Evolutionary conservation across 441 rosid genomes (phyloP).

Genomic region (Sinapis alba): DNA sequence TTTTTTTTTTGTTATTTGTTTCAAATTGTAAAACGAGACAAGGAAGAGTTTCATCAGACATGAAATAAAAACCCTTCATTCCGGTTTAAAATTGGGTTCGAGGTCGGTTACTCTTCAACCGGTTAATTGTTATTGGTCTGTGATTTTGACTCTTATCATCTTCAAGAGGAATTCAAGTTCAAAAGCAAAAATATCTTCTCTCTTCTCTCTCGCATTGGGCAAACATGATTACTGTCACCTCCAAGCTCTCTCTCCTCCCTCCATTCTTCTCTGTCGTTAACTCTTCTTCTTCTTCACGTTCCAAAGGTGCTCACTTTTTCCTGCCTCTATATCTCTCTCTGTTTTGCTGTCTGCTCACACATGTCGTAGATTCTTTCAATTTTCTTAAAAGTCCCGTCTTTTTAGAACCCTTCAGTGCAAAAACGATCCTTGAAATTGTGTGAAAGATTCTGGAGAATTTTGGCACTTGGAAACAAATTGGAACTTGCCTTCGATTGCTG

Average conservation of each 20-base stretch:
- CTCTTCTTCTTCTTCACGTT: slow-evolving; percentile 48
- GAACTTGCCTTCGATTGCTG: slow-evolving; percentile 10
- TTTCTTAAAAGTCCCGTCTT: neutral
- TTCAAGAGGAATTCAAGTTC: slow-evolving; percentile 4
- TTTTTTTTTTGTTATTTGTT: neutral
- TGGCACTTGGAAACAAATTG: neutral
- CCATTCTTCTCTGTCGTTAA: slow-evolving; percentile 46
- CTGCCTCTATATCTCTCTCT: slow-evolving; percentile 7
- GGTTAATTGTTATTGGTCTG: slow-evolving; percentile 4
- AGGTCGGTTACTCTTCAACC: slow-evolving; percentile 14
- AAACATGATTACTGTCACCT: slow-evolving; percentile 46
- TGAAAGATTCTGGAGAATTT: neutral
- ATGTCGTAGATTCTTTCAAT: neutral
- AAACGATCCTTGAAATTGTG: neutral
- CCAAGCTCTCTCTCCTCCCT: slow-evolving; percentile 41
- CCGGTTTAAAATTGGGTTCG: slow-evolving; percentile 11
- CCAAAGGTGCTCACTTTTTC: slow-evolving; percentile 44
- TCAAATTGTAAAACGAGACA: neutral
- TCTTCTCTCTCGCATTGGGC: slow-evolving; percentile 6
- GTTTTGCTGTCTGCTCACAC: slow-evolving; percentile 3
- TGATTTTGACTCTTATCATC: neutral
- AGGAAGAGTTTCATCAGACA: neutral
- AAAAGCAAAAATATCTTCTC: slow-evolving; percentile 16
- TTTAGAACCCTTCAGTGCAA: slow-evolving; percentile 3
- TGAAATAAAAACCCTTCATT: neutral